A percentile compares a stretch with the other conserved stretches of the same genome.
These are phyloP conservation scores for Dipodascus albidus DNA, from an alignment of 805 yeast genomes.

Conservation along the genomic window DNA sequence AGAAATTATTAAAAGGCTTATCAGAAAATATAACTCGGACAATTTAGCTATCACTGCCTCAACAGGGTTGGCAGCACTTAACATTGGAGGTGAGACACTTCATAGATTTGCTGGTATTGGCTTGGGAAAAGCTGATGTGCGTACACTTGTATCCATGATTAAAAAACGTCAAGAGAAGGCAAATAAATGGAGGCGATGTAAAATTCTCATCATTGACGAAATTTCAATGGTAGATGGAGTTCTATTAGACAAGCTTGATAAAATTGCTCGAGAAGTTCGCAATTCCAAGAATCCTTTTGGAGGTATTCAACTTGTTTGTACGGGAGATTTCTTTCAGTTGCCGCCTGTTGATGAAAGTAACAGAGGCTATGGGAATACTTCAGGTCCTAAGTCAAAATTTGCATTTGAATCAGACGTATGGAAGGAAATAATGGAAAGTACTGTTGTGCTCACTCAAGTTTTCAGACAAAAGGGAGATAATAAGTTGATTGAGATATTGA, in stretches of 20 bases:
- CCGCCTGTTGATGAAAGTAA: conserved; percentile 64
- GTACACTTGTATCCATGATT: conserved; percentile 34
- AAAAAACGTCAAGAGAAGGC: conserved; percentile 31
- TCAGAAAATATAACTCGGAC: conserved; percentile 29
- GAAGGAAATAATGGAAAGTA: conserved; percentile 49
- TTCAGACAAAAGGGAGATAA: conserved; percentile 71
- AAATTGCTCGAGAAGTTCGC: conserved; percentile 47
- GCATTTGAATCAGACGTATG: conserved; percentile 71
- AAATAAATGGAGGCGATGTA: conserved; percentile 54
- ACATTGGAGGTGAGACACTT: conserved; percentile 80
- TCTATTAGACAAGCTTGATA: conserved; percentile 60
- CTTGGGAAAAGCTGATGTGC: conserved; percentile 42
- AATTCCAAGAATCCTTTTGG: conserved; percentile 67
- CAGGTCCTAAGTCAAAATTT: conserved; percentile 29
- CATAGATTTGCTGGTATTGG: conserved; percentile 82
- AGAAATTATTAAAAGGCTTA: conserved; percentile 46
- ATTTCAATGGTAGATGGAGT: conserved; percentile 84
- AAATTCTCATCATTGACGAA: conserved; percentile 79
- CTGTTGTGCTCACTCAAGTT: conserved; percentile 60
- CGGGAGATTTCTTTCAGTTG: conserved; percentile 91
- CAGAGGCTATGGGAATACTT: conserved; percentile 10
- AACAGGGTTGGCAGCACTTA: conserved; percentile 89
- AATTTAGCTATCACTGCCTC: conserved; percentile 85
- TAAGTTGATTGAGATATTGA: conserved; percentile 65
- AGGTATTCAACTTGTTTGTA: conserved; percentile 76